Evolutionary conservation across 108 stramenopile genomes (phyloP).

Genomic region (Conticribra guillardii): DNA sequence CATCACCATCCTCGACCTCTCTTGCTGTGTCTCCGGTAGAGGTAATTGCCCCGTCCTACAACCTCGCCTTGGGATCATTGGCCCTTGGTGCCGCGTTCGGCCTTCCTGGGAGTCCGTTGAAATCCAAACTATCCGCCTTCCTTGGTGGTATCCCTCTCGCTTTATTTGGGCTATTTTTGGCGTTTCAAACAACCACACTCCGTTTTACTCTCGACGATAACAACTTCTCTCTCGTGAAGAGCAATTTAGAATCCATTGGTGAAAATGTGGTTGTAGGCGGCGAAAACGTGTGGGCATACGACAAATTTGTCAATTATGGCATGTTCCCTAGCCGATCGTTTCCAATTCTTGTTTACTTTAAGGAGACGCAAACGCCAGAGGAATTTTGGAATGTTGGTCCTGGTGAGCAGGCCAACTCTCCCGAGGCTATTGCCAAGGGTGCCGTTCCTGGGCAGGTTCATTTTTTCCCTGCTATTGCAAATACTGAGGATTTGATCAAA

Average conservation of each 20-base stretch:
- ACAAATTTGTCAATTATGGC: constrained; percentile 67
- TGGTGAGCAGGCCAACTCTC: constrained; percentile 45
- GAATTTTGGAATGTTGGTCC: constrained; percentile 50
- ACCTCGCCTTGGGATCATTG: constrained; percentile 57
- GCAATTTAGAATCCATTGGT: constrained; percentile 44
- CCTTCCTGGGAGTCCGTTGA: constrained; percentile 43
- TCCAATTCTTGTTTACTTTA: constrained; percentile 79
- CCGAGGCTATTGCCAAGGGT: constrained; percentile 45
- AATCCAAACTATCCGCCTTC: constrained; percentile 31
- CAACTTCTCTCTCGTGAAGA: constrained; percentile 56
- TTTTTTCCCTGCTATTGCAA: constrained; percentile 61
- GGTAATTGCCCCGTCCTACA: constrained; percentile 54
- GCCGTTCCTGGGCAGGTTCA: constrained; percentile 67
- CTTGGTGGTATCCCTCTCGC: constrained; percentile 54
- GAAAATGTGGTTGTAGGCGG: constrained; percentile 75
- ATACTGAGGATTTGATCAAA: constrained; percentile 41
- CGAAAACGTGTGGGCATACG: constrained; percentile 66
- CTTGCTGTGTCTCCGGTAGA: constrained; percentile 39
- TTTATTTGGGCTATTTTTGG: constrained; percentile 55
- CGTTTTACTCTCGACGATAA: constrained; percentile 64
- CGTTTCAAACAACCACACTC: constrained; percentile 62
- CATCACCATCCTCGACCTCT: not conserved
- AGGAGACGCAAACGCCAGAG: constrained; percentile 76
- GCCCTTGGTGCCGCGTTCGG: constrained; percentile 47
- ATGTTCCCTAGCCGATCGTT: constrained; percentile 56